phyloP scores from a whole-genome alignment of 176 grass and related monocot genomes.

The Leersia perrieri region DNA sequence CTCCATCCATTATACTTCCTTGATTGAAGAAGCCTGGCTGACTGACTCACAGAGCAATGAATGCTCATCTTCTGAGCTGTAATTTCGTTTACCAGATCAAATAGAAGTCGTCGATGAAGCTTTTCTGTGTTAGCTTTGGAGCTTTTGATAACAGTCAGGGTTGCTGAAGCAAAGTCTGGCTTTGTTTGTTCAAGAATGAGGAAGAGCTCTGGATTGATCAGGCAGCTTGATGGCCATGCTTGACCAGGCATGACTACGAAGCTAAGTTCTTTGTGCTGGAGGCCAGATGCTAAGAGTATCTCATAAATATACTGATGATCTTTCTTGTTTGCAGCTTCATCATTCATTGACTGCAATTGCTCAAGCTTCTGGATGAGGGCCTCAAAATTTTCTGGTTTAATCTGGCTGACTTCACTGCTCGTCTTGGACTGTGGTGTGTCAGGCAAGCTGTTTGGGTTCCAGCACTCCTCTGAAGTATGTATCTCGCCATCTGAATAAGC shows the following conservation, averaged over 20 bases:
- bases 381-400: conserved; percentile 71
- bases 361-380: conserved; percentile 74
- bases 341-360: conserved; percentile 53
- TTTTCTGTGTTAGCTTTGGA: conserved; percentile 39
- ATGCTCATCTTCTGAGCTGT: conserved; percentile 59
- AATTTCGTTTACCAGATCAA: conserved; percentile 79
- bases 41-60: not conserved
- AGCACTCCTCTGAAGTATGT: conserved; percentile 77
- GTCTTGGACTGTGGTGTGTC: conserved; percentile 62
- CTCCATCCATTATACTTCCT: conserved; percentile 52
- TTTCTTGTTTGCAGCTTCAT: conserved; percentile 47
- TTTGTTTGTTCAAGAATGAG: conserved; percentile 85
- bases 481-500: conserved; percentile 67
- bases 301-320: conserved; percentile 84
- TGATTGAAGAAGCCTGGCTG: conserved; percentile 30
- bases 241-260: conserved; percentile 42
- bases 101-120: conserved; percentile 65
- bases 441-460: conserved; percentile 60
- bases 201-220: conserved; percentile 83
- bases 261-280: conserved; percentile 56
- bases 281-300: conserved; percentile 75
- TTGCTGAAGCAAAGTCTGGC: conserved; percentile 12
- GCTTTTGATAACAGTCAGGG: conserved; percentile 15
- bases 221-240: conserved; percentile 35
- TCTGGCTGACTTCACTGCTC: conserved; percentile 55